A percentile compares a stretch with the other conserved stretches of the same genome.
These are phyloP conservation scores for Senecio squalidus DNA, from an alignment of 140 eudicot genomes.

Conservation along the genomic window DNA sequence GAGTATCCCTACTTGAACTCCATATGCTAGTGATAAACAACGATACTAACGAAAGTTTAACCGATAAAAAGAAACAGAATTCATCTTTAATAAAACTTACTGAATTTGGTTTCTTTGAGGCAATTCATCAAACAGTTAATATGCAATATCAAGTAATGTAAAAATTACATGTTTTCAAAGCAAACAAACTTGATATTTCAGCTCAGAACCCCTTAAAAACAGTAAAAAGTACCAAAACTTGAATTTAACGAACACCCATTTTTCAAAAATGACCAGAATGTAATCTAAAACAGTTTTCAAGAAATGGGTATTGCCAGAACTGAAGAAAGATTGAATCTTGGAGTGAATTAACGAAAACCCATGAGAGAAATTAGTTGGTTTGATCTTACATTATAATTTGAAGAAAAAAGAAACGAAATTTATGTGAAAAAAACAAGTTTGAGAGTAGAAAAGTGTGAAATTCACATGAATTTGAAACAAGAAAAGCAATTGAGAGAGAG, in stretches of 20 bases:
- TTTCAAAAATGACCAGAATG: background rate
- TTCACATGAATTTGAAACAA: constrained; percentile 20
- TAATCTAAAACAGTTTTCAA: constrained; percentile 26
- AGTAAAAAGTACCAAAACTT: background rate
- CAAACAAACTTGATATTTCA: constrained; percentile 13
- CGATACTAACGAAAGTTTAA: constrained; percentile 29
- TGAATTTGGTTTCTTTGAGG: constrained; percentile 10
- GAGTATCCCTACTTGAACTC: constrained; percentile 44
- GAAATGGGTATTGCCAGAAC: constrained; percentile 34
- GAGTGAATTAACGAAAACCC: constrained; percentile 47
- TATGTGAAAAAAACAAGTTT: constrained; percentile 26
- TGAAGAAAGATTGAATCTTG: constrained; percentile 5
- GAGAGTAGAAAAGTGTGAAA: constrained; percentile 24
- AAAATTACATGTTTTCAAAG: constrained; percentile 43
- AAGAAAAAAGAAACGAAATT: constrained; percentile 14
- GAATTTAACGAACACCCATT: constrained; percentile 70
- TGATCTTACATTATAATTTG: constrained; percentile 36
- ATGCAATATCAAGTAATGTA: constrained; percentile 21
- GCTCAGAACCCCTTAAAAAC: constrained; percentile 4
- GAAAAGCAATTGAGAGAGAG: constrained; percentile 2
- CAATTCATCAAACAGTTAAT: constrained; percentile 27
- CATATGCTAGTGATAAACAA: constrained; percentile 20
- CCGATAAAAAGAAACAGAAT: constrained; percentile 23
- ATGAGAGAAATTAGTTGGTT: constrained; percentile 28
- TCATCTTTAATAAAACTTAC: constrained; percentile 35